Evolutionary conservation across 2,329 filamentous ascomycete genomes (phyloP), one percentile per base, ranked within the genome.

Genomic region (Xylaria sp.): DNA sequence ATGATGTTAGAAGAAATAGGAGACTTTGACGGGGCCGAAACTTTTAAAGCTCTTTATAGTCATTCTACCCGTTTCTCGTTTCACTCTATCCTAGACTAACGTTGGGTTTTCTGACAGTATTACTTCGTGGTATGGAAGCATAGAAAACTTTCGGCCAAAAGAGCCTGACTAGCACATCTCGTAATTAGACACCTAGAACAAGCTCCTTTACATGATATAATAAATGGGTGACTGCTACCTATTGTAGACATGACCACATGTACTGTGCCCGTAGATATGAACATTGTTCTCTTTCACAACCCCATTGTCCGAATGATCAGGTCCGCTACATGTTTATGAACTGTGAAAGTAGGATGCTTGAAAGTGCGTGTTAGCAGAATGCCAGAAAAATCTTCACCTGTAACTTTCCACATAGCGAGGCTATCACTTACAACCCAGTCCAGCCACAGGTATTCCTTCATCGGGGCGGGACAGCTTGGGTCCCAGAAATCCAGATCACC

Each of bases 311-410:
- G 8, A 13, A 69, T 48, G 18, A 69, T 46, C 9, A 69, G 39
- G 15, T 52, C 32, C 10, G 67, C 67, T 7, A 69, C 58, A 51
- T 66, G 46, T 32, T 66, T 52, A 32, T 66, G 63, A 18, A 66
- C 67, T 7, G 67, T 69, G 18, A 65, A 69, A 20, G 67, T 66
- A 8, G 67, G 67, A 63, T 69, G 67, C 67, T 69, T 63, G n/a
- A 32, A 41, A 8, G 8, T 10, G 39, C 15, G 5, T 3, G 10
- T 63, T 37, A 66, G 39, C 48, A 7, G 51, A 41, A 12, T 15
- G 12, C 9, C n/a, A 28, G 18, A 3, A 15, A 51, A 48, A 18
- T 23, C 20, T 46, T 9, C 8, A 13, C 18, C 13, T 18, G 8
- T 25, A 32, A 7, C 2, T 25, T 37, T 37, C 18, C 15, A 4